These are phyloP conservation scores for Neonectria sp. DNA, from an alignment of 2,329 filamentous ascomycete species.

Conservation along the genomic window DNA sequence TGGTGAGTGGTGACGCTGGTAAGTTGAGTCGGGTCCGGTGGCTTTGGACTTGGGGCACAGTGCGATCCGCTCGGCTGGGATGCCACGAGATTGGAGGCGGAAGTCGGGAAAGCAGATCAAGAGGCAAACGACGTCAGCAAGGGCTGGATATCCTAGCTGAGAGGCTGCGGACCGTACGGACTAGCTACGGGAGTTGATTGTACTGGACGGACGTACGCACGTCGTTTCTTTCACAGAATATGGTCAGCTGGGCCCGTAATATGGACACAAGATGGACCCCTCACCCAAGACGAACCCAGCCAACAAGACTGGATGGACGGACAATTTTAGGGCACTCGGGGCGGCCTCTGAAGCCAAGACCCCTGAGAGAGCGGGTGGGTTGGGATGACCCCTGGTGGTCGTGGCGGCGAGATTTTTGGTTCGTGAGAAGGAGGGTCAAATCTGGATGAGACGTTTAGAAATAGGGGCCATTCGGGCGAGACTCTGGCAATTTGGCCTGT, in stretches of 20 bases:
- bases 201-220: not conserved
- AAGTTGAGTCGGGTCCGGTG: not conserved
- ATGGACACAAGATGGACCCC: constrained; percentile 1
- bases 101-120: constrained; percentile 21
- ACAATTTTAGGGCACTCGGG: constrained; percentile 4
- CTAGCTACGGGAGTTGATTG: not conserved
- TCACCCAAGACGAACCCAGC: constrained; percentile 1
- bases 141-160: not conserved
- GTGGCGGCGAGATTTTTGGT: constrained; percentile 30
- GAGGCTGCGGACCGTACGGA: not conserved
- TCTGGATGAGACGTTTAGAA: constrained; percentile 38
- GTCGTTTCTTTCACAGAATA: not conserved
- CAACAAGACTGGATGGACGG: not conserved
- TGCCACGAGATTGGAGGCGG: constrained; percentile 29
- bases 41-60: constrained; percentile 27
- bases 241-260: not conserved
- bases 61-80: constrained; percentile 34
- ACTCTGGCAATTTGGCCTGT: not conserved
- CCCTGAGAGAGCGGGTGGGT: constrained; percentile 38
- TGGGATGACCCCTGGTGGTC: constrained; percentile 41
- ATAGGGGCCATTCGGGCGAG: constrained; percentile 38
- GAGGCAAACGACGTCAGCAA: constrained; percentile 12
- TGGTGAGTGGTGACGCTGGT: constrained; percentile 8
- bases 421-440: constrained; percentile 40
- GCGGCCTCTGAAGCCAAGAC: constrained; percentile 6